A percentile compares a stretch with the other conserved stretches of the same genome.
These are phyloP conservation scores for Phialocephala sp. DNA, from an alignment of 2,329 filamentous ascomycete species.

Conservation along the genomic window DNA sequence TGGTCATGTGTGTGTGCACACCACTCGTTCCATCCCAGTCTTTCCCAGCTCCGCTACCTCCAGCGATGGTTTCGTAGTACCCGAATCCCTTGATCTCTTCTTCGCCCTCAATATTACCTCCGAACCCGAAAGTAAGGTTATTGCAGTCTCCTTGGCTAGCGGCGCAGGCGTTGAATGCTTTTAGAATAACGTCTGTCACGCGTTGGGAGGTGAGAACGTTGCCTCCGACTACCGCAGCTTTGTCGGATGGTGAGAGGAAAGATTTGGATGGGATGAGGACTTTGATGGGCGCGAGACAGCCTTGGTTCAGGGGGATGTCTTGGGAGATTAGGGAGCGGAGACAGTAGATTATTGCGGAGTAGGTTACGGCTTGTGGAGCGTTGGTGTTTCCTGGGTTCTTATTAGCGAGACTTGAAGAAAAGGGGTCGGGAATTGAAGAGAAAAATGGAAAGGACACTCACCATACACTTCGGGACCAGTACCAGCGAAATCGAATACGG, in stretches of 20 bases:
- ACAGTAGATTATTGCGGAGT: conserved; percentile 86
- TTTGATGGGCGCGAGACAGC: conserved; percentile 77
- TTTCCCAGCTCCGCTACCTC: conserved; percentile 75
- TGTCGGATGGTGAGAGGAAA: conserved; percentile 76
- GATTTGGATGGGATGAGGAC: conserved; percentile 74
- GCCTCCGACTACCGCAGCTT: conserved; percentile 81
- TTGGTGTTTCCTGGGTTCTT: conserved; percentile 69
- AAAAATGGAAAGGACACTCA: conserved; percentile 39
- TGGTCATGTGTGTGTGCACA: conserved; percentile 80
- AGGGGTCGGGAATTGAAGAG: background rate
- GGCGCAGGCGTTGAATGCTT: conserved; percentile 79
- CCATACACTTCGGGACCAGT: conserved; percentile 82
- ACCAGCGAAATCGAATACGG: conserved; percentile 78
- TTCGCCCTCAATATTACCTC: conserved; percentile 65
- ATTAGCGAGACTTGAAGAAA: conserved; percentile 4
- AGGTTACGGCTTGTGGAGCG: conserved; percentile 81
- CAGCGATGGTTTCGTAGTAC: conserved; percentile 86
- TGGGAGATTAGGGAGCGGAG: conserved; percentile 79
- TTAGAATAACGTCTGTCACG: conserved; percentile 82
- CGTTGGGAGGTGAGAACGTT: conserved; percentile 83
- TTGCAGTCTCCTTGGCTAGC: conserved; percentile 83
- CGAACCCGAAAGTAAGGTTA: conserved; percentile 84
- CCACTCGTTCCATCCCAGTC: conserved; percentile 71
- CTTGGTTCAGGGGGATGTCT: conserved; percentile 87
- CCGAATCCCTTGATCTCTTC: conserved; percentile 77